These are phyloP conservation scores for Globisporangium barbulae DNA, from an alignment of 352 stramenopile genomes.

Conservation along the genomic window DNA sequence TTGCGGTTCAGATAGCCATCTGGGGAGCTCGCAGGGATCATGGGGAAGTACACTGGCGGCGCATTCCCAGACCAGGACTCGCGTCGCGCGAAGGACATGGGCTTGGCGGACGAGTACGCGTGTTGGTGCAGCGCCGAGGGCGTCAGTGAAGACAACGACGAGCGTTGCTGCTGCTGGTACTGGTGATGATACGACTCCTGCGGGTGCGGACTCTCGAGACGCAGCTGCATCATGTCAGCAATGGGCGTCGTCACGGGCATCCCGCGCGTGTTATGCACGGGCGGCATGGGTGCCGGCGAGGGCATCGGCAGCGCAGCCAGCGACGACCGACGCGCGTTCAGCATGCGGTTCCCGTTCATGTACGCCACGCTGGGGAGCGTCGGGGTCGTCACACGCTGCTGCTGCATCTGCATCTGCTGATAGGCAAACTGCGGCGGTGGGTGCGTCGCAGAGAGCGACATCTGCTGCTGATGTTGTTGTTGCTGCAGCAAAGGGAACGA, in stretches of 20 bases:
- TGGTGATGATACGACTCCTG: constrained; percentile 16
- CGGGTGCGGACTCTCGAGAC: constrained; percentile 40
- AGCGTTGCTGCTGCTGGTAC: constrained; percentile 6
- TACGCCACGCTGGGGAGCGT: constrained; percentile 35
- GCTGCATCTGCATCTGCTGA: constrained; percentile 22
- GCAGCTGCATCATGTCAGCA: constrained; percentile 72
- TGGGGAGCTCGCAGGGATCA: constrained; percentile 25
- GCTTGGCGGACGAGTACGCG: constrained; percentile 43
- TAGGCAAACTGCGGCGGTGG: constrained; percentile 17
- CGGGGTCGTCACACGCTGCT: constrained; percentile 26
- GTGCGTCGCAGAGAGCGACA: constrained; percentile 18
- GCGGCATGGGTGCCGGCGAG: constrained; percentile 23
- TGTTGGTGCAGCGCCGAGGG: constrained; percentile 37
- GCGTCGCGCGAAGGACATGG: constrained; percentile 36
- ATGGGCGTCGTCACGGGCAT: constrained; percentile 58
- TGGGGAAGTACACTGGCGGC: constrained; percentile 21
- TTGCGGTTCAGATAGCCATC: constrained; percentile 56
- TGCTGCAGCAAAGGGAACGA: constrained; percentile 35
- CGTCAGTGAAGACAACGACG: constrained; percentile 14
- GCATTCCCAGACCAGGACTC: constrained; percentile 1
- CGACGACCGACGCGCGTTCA: constrained; percentile 44
- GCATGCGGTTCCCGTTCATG: constrained; percentile 22
- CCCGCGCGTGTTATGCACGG: not conserved
- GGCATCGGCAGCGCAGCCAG: constrained; percentile 52
- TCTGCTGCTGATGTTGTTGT: constrained; percentile 12